phyloP scores from a whole-genome alignment of 352 stramenopile species.

The Pythium catenulatum region DNA sequence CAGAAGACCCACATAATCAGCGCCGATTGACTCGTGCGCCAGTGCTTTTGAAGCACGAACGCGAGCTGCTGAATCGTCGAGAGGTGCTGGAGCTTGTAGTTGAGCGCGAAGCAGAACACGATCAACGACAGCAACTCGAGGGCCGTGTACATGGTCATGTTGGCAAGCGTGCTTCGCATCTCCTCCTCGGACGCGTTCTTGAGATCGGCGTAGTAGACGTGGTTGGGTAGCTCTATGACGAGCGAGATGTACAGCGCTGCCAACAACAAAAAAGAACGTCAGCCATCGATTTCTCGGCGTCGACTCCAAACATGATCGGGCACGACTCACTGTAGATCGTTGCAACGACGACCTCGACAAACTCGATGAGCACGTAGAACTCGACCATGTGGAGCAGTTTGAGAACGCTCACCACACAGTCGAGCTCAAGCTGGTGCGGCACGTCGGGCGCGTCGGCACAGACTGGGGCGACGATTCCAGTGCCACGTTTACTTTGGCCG shows the following conservation, averaged over 20 bases:
- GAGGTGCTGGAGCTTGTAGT: background rate
- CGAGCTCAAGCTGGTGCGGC: background rate
- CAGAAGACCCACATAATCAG: constrained; percentile 59
- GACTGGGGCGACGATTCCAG: too few species aligned
- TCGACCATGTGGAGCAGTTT: constrained; percentile 65
- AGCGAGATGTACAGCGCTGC: constrained; percentile 49
- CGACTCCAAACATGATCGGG: too few species aligned
- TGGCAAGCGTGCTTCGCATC: background rate
- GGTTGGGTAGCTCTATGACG: constrained; percentile 55
- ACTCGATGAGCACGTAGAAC: constrained; percentile 60
- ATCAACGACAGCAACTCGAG: constrained; percentile 1
- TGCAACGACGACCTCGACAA: constrained; percentile 54
- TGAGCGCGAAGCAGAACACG: background rate
- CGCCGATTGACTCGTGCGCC: background rate
- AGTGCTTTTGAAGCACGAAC: background rate
- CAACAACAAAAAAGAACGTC: background rate
- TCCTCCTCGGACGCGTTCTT: constrained; percentile 16
- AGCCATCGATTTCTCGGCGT: background rate
- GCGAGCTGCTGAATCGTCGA: background rate
- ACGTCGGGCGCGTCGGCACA: too few species aligned
- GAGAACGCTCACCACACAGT: constrained; percentile 13
- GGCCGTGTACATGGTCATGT: background rate
- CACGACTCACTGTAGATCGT: background rate
- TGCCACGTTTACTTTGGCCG: too few species aligned
- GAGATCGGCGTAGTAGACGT: constrained; percentile 59